Evolutionary conservation across 768 basidiomycete species (phyloP), one percentile per base, ranked within the genome.

Genomic region (Russula olivacea): DNA sequence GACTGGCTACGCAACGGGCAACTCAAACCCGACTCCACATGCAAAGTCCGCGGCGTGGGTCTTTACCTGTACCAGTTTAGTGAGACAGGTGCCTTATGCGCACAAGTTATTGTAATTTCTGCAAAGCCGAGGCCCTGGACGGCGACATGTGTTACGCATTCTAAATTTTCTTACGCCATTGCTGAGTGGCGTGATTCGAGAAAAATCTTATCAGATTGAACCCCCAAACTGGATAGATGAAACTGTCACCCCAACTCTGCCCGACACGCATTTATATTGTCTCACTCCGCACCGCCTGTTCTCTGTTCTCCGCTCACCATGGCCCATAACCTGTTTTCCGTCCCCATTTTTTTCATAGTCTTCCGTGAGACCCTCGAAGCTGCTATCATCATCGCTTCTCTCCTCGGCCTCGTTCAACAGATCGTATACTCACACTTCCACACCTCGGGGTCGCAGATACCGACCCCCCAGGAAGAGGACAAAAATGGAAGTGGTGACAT

Each of bases 281-380:
- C 59, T 55, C 30, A 34, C 57, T 55, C 28, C 2, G 36, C 36
- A 10, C 48, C 10, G 19, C 36, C 51, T 55, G 43, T 49, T 28
- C 50, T 41, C 58, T 48, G 48, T 49, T 51, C 28, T 63, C 66
- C 50, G 28, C 53, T 63, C 60, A 68, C 68, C 61, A 92, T 93
- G 91, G 77, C 81, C 19, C 81, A 81, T 65, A 82, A 85, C 71
- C 76, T 94, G 59, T 97, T 97, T 76, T 91, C 89, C 61, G 82
- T 95, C 60, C 86, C 93, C 70, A 93, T 98, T 68, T 97, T 94
- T 80, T 93, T 98, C 82, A 93, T 97, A 76, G 86, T 95, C 76
- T 93, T 96, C 74, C 84, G 94, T 72, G 94, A 97, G 81, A 89
- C 92, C 5, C 81, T 97, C 66, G 94, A 97, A 78, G 90, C 93